These are phyloP conservation scores for Spathaspora hagerdaliae DNA, from an alignment of 805 yeast genomes.

Conservation along the genomic window DNA sequence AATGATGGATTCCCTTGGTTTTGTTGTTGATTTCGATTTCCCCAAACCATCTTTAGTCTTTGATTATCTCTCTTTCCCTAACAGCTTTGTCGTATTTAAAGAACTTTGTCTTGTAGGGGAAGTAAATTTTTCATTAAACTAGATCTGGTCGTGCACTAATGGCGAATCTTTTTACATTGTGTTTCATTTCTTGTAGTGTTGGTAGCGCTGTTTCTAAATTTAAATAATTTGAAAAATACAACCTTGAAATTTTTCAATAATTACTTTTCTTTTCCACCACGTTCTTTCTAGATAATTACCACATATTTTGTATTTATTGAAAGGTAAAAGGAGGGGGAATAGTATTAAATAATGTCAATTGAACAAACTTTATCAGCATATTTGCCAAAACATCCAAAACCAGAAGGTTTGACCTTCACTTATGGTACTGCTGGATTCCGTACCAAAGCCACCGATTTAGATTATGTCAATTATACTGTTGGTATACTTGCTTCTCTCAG, in stretches of 20 bases:
- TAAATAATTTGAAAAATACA: neutral
- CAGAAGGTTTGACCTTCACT: slow-evolving; percentile 38
- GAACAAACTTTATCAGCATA: slow-evolving; percentile 3
- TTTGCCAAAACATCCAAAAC: slow-evolving; percentile 38
- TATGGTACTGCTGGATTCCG: slow-evolving; percentile 99
- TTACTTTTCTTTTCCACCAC: no score
- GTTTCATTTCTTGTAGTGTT: neutral
- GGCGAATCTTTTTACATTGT: neutral
- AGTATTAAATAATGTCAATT: slow-evolving; percentile 3
- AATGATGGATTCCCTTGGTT: slow-evolving; percentile 20
- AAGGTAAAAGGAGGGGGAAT: neutral
- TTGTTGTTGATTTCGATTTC: slow-evolving; percentile 3
- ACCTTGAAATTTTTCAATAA: neutral
- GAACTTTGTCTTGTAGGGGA: no score
- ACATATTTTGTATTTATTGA: neutral
- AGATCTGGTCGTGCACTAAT: no score
- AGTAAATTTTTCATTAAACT: no score
- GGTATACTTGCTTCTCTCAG: slow-evolving; percentile 81
- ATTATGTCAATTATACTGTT: slow-evolving; percentile 77
- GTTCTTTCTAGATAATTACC: neutral
- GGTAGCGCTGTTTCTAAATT: neutral
- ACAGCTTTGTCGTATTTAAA: no score
- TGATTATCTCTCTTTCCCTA: no score
- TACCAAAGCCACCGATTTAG: slow-evolving; percentile 62
- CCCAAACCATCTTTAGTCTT: neutral